Base-by-base conservation (phyloP, 108 stramenopile species). In the Cyclostephanos tholiformis region DNA sequence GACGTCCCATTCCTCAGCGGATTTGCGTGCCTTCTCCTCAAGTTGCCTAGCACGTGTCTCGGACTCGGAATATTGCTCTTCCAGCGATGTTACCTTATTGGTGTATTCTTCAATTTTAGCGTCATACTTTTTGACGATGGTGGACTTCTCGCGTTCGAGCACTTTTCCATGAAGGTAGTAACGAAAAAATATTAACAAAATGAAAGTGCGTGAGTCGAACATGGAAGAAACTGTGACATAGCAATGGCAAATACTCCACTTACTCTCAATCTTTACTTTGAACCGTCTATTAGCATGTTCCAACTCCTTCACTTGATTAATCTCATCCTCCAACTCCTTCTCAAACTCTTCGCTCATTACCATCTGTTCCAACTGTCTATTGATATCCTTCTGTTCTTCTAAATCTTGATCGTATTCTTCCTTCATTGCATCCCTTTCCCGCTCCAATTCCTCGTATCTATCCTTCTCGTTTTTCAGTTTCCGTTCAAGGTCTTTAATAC, bases 281-380 rank as follows among this genome's bases (percentile, higher is more conserved):
- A 79, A 79, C 22, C 79, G 59, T 57, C 79, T 58, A 50, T 79
- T 79, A 52, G 79, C 79, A 55, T 79, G 79, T 32, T 79, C 79
- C 35, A 79, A 64, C 55, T 79, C 79, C 46, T 79, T 79, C 48
- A 79, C 79, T 55, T 79, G 79, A 36, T 79, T 79, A 13, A 79
- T 79, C 56, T 72, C 79, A 67, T 79, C 79, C 65, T 79, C 79
- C 13, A 79, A 51, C 49, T 79, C 79, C 67, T 79, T 79, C 55
- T 79, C 79, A 35, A 79, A 79, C 52, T 79, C 79, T 49, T 79
- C 79, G 50, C 72, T 73, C 79, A 79, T 79, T 13, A 79, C 79
- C 79, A 79, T 79, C 63, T 79, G 79, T 69, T 79, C 79, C 57
- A 79, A 36, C 29, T 79, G 79, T 7, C 79, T 59, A 69, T 79